A percentile compares a stretch with the other conserved stretches of the same genome.
Evolutionary conservation across 2,329 filamentous ascomycete genomes (phyloP).

Genomic region (Colletotrichum sidae): DNA sequence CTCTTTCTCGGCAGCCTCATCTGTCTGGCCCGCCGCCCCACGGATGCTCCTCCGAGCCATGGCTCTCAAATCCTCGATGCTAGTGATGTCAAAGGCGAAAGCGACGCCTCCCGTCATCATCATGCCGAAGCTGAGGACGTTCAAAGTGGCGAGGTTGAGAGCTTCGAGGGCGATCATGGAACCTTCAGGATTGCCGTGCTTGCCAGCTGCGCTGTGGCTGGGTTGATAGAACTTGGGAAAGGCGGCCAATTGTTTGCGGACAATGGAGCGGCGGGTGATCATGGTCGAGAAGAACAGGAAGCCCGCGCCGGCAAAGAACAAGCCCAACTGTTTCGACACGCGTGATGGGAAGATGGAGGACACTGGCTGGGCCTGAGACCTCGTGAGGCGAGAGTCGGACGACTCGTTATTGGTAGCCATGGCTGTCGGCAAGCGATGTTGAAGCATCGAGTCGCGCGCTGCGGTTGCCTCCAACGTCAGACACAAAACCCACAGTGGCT

Average conservation of each 20-base stretch:
- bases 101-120: slow-evolving; percentile 79
- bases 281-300: slow-evolving; percentile 80
- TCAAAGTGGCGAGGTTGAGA: slow-evolving; percentile 86
- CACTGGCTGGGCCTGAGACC: slow-evolving; percentile 37
- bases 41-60: slow-evolving; percentile 58
- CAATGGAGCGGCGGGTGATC: slow-evolving; percentile 78
- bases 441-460: slow-evolving; percentile 34
- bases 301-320: slow-evolving; percentile 80
- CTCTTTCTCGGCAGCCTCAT: slow-evolving; percentile 68
- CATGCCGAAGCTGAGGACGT: slow-evolving; percentile 81
- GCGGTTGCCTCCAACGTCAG: slow-evolving; percentile 21
- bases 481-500: slow-evolving; percentile 23
- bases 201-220: slow-evolving; percentile 59
- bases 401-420: slow-evolving; percentile 36
- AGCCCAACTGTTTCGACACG: slow-evolving; percentile 65
- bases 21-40: slow-evolving; percentile 46
- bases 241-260: slow-evolving; percentile 69
- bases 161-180: slow-evolving; percentile 84
- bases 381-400: slow-evolving; percentile 27
- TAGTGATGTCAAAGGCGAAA: slow-evolving; percentile 82
- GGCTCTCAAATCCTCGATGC: slow-evolving; percentile 71
- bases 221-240: slow-evolving; percentile 79
- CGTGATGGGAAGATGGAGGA: slow-evolving; percentile 31
- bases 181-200: slow-evolving; percentile 67
- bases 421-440: slow-evolving; percentile 27